These are phyloP conservation scores for Angomonas ambiguus DNA, from an alignment of 208 protist genomes.

Conservation along the genomic window DNA sequence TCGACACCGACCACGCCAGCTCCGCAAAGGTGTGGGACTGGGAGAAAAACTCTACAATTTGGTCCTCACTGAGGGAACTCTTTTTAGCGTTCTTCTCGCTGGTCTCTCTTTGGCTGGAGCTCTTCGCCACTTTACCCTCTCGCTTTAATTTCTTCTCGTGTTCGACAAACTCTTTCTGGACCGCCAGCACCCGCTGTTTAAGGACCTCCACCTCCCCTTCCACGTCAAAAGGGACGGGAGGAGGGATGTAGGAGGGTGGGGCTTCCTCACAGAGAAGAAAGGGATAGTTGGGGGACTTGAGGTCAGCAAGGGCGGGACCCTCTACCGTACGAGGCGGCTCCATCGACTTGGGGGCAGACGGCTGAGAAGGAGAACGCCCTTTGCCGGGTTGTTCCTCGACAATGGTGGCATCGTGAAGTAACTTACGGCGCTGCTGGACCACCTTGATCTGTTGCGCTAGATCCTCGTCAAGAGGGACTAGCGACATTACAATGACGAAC, in stretches of 20 bases:
- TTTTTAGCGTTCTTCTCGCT: background rate
- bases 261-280: slow-evolving; percentile 80
- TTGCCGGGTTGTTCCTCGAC: slow-evolving; percentile 14
- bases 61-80: slow-evolving; percentile 17
- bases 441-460: slow-evolving; percentile 26
- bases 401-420: slow-evolving; percentile 46
- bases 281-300: slow-evolving; percentile 77
- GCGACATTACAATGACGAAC: slow-evolving; percentile 30
- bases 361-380: background rate
- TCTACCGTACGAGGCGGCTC: slow-evolving; percentile 58
- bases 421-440: slow-evolving; percentile 39
- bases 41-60: slow-evolving; percentile 52
- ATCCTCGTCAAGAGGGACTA: slow-evolving; percentile 31
- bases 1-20: slow-evolving; percentile 64
- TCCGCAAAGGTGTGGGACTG: slow-evolving; percentile 45
- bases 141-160: slow-evolving; percentile 18
- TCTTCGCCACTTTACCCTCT: background rate
- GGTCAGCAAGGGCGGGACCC: slow-evolving; percentile 40
- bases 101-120: background rate
- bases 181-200: slow-evolving; percentile 40
- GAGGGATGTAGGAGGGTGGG: slow-evolving; percentile 64
- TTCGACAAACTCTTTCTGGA: slow-evolving; percentile 48
- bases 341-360: background rate
- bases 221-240: slow-evolving; percentile 73
- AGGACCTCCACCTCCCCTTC: slow-evolving; percentile 47